Evolutionary conservation across 1,284 basidiomycete genomes (phyloP), one percentile per base, ranked within the genome.

Genomic region (Tilletia setariae): DNA sequence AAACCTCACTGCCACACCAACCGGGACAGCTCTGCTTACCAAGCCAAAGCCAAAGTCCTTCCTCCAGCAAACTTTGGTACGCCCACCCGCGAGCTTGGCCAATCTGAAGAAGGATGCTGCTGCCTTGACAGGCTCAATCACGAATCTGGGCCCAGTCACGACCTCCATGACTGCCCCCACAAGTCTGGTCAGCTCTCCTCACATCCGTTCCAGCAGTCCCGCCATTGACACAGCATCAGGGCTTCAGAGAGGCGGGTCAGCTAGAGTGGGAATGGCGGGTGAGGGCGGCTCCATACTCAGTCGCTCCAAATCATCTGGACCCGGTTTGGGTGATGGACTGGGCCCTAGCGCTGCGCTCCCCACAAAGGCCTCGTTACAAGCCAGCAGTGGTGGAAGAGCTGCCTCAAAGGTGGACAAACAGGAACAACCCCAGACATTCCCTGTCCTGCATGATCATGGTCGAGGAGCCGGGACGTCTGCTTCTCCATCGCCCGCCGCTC

Each of bases 241-340:
- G 6, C 35, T 40, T 6, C 35, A 40, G 4, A 4, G 19, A 4
- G 46, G 19, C 21, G 46, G 46, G 21, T 19, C 46, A 49, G 46
- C 16, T 21, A 11, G 51, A n/a, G n/a, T 53, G n/a, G 51, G 51
- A 53, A 6, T 23, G 3, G n/a, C 16, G 47, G 23, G 47, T 19
- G 51, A 15, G 28, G 51, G 51, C 23, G 51, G 51, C 28, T n/a
- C n/a, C 51, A 21, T 40, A 9, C 56, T 61, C 28, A 30, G 56
- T 40, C 56, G 56, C 15, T 61, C 56, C 30, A 30, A 19, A n/a
- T 61, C 56, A 25, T 61, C 56, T 30, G 30, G 56, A 15, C 56
- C 56, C 7, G 28, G 28, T 11, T 32, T 13, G 23, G 30, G 30
- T 2, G n/a, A 15, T 7, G 28, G 16, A 23, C 6, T 19, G 21